Evolutionary conservation across 176 grass and related monocot species (phyloP).

Genomic region (Tuctoria greenei): DNA sequence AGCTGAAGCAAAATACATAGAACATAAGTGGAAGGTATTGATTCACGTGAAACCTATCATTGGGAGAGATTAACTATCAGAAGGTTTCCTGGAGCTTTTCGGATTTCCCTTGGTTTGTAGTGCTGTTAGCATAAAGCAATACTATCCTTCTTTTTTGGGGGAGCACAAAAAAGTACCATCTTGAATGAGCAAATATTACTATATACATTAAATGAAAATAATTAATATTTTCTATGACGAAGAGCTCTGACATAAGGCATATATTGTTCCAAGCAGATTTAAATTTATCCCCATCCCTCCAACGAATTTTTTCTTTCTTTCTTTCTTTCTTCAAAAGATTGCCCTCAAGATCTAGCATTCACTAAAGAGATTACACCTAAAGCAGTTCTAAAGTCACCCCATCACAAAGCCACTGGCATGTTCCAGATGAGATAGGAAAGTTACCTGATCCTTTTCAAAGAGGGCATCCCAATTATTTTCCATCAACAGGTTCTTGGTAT

Average conservation of each 20-base stretch:
- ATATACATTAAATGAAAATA: not conserved
- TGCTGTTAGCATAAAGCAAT: not conserved
- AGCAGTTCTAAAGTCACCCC: not conserved
- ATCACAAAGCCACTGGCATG: not conserved
- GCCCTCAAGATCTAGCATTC: not conserved
- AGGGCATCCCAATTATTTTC: slow-evolving; percentile 82
- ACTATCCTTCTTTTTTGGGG: not conserved
- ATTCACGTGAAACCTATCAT: not conserved
- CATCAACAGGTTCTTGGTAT: slow-evolving; percentile 62
- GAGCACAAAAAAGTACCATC: not conserved
- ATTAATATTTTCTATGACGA: no score
- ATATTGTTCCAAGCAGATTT: no score
- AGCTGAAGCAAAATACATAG: slow-evolving; percentile 52
- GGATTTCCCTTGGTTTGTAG: not conserved
- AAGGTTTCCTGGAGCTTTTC: not conserved
- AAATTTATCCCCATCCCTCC: not conserved
- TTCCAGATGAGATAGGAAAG: slow-evolving; percentile 20
- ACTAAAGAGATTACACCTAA: slow-evolving; percentile 13
- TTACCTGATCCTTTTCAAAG: slow-evolving; percentile 86
- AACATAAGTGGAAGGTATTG: slow-evolving; percentile 1
- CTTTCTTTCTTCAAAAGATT: not conserved
- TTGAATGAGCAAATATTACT: not conserved
- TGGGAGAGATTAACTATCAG: not conserved
- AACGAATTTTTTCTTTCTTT: not conserved
- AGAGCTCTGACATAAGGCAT: no score